phyloP scores from a whole-genome alignment of 176 grass and related monocot species.

The Musa beccarii region DNA sequence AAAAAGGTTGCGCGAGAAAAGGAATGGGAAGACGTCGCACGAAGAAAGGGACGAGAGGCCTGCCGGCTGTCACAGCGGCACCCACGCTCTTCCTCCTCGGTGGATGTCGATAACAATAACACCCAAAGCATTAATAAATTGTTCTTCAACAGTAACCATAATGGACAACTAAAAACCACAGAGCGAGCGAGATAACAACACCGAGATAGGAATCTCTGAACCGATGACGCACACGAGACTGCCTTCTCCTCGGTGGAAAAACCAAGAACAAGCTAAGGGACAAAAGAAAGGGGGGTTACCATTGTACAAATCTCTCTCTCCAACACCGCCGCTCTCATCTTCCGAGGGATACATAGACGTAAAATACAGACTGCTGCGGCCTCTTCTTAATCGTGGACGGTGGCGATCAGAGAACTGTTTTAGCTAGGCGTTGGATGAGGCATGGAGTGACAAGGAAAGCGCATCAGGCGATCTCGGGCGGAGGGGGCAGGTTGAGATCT shows the following conservation, averaged over 20 bases:
- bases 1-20: neutral
- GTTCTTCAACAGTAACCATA: neutral
- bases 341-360: neutral
- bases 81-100: neutral
- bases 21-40: neutral
- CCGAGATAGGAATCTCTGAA: neutral
- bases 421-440: neutral
- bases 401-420: neutral
- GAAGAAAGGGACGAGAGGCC: neutral
- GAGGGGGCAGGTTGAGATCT: slow-evolving; percentile 72
- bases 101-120: too few species aligned
- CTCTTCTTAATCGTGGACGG: neutral
- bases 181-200: neutral
- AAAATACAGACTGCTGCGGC: too few species aligned
- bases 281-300: neutral
- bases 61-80: slow-evolving; percentile 1
- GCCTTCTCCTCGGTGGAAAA: neutral
- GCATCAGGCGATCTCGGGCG: slow-evolving; percentile 24
- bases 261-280: too few species aligned
- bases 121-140: too few species aligned
- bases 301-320: neutral
- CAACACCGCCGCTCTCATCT: neutral
- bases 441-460: neutral
- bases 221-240: neutral
- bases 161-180: neutral